Conservation (phyloP, 2,329 filamentous ascomycete genomes). For the Huntiella savannae region DNA sequence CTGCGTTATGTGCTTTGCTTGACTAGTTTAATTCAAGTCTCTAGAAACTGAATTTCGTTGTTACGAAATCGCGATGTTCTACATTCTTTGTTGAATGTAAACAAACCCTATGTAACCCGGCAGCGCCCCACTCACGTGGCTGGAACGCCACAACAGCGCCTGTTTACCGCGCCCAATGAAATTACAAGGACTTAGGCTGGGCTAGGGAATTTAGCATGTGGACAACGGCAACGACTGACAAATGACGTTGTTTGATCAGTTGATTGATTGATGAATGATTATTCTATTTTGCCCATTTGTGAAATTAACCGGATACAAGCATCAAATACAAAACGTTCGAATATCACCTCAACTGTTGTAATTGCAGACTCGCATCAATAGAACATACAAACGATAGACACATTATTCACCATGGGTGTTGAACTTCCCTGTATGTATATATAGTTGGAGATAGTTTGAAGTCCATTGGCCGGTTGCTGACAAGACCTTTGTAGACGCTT, state of each 20-base stretch:
- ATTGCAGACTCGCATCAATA: too few relatives aligned
- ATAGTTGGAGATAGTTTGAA: background rate
- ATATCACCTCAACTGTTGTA: too few relatives aligned
- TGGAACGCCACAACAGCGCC: background rate
- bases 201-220: too few relatives aligned
- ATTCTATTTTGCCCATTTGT: too few relatives aligned
- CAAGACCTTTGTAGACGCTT: constrained; percentile 48
- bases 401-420: constrained; percentile 22
- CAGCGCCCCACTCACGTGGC: constrained; percentile 1
- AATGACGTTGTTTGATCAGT: too few relatives aligned
- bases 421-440: constrained; percentile 28
- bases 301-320: too few relatives aligned
- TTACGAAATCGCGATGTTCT: background rate
- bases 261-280: too few relatives aligned
- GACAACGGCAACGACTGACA: too few relatives aligned
- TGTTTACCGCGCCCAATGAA: too few relatives aligned
- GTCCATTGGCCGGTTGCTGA: background rate
- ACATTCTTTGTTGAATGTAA: background rate
- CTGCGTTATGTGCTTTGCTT: background rate
- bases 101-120: background rate
- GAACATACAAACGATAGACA: background rate
- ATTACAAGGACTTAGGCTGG: too few relatives aligned
- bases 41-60: background rate
- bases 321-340: too few relatives aligned
- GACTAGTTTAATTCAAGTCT: too few relatives aligned